These are phyloP conservation scores for Toxoplasma gondii DNA, from an alignment of 169 alveolate species.

Conservation along the genomic window DNA sequence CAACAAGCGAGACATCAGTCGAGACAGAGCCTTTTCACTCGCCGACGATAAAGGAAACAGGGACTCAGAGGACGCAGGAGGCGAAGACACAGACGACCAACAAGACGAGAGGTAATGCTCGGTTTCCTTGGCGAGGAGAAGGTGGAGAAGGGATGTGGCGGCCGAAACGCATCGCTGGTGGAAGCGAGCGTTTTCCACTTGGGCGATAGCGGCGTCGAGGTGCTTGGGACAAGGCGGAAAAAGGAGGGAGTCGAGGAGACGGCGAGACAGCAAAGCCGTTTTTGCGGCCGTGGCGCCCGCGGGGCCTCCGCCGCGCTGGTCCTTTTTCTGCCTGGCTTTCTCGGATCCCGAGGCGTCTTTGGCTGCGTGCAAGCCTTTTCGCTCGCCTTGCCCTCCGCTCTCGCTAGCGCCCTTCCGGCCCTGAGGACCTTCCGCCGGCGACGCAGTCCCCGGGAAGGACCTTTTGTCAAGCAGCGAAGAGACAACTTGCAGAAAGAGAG, in stretches of 20 bases:
- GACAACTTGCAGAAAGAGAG: conserved; percentile 3
- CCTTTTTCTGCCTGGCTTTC: background rate
- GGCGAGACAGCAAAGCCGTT: background rate
- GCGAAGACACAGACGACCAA: background rate
- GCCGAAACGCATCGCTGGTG: background rate
- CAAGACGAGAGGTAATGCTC: background rate
- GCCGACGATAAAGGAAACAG: background rate
- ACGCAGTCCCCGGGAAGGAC: background rate
- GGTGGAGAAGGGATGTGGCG: background rate
- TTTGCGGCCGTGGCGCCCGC: background rate
- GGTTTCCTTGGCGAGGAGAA: background rate
- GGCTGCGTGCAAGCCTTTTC: background rate
- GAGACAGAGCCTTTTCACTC: background rate
- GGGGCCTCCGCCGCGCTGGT: background rate
- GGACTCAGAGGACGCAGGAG: background rate
- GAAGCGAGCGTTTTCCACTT: background rate
- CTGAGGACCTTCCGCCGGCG: too few species aligned
- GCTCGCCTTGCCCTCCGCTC: background rate
- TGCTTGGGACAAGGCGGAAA: background rate
- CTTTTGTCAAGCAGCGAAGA: background rate
- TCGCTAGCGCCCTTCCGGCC: background rate
- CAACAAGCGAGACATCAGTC: background rate
- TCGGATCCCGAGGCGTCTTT: background rate
- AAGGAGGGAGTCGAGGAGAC: background rate
- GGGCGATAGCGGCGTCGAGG: background rate